A percentile compares a stretch with the other conserved stretches of the same genome.
phyloP scores from a whole-genome alignment of 1,284 basidiomycete genomes.

The Bondarzewia mesenterica region DNA sequence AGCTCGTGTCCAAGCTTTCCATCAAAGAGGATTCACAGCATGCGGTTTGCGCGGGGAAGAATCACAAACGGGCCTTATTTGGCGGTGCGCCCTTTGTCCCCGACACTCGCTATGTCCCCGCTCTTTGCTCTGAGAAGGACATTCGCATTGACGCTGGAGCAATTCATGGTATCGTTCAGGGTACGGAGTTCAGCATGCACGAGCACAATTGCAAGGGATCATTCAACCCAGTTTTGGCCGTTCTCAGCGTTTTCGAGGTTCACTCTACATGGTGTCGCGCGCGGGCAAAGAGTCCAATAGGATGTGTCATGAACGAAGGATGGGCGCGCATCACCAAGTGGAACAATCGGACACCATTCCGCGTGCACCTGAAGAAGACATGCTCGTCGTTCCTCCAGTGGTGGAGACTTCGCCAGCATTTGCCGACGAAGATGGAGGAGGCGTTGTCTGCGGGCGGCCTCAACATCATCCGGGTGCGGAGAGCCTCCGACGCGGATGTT shows the following conservation, averaged over 20 bases:
- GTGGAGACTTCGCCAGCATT: conserved; percentile 23
- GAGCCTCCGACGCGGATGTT: conserved; percentile 29
- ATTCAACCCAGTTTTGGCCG: conserved; percentile 44
- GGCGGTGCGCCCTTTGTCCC: conserved; percentile 43
- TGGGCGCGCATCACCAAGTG: conserved; percentile 52
- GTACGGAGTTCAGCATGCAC: conserved; percentile 52
- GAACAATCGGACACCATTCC: conserved; percentile 46
- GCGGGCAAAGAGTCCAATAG: conserved; percentile 28
- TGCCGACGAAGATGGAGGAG: conserved; percentile 16
- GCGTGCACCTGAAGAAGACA: conserved; percentile 32
- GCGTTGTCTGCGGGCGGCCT: conserved; percentile 23
- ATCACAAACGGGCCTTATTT: conserved; percentile 45
- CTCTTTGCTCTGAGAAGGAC: conserved; percentile 29
- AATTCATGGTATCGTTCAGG: conserved; percentile 50
- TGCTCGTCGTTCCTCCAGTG: conserved; percentile 29
- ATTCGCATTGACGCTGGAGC: conserved; percentile 46
- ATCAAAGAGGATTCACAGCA: conserved; percentile 31
- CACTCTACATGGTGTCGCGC: conserved; percentile 51
- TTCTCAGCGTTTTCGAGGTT: conserved; percentile 39
- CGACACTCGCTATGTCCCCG: conserved; percentile 38
- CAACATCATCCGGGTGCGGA: conserved; percentile 28
- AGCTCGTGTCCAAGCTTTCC: conserved; percentile 36
- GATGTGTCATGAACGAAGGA: conserved; percentile 27
- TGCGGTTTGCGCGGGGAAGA: conserved; percentile 40
- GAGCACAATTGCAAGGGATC: conserved; percentile 50